Conservation (phyloP, 2,329 filamentous ascomycete genomes). For the Kalaharituber pfeilii region DNA sequence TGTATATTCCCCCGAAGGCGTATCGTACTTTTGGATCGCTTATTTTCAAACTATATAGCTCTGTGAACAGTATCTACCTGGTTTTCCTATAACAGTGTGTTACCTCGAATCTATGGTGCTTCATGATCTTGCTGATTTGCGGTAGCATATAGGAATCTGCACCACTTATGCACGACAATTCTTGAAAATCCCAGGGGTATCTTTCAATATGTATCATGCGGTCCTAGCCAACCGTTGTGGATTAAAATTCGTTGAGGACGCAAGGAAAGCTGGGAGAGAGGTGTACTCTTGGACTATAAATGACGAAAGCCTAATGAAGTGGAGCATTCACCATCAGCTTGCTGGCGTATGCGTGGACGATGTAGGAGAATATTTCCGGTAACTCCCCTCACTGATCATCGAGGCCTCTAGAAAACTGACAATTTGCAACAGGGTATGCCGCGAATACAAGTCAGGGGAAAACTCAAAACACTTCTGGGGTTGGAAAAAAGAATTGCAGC, state of each 20-base stretch:
- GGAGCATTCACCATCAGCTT: slow-evolving; percentile 33
- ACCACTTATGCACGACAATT: slow-evolving; percentile 50
- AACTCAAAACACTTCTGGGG: not conserved
- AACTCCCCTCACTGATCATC: not conserved
- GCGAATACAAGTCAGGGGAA: not conserved
- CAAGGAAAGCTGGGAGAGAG: slow-evolving; percentile 37
- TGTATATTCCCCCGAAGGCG: slow-evolving; percentile 6
- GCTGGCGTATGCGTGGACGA: not conserved
- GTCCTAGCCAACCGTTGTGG: slow-evolving; percentile 53
- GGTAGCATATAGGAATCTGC: slow-evolving; percentile 29
- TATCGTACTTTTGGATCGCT: not conserved
- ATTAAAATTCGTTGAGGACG: slow-evolving; percentile 45
- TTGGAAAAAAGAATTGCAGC: not conserved
- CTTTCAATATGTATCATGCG: slow-evolving; percentile 60
- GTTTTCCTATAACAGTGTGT: slow-evolving; percentile 21
- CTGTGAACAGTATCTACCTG: slow-evolving; percentile 20
- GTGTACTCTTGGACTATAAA: slow-evolving; percentile 83
- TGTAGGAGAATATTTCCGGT: not conserved
- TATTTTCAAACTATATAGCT: slow-evolving; percentile 8
- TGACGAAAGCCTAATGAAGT: slow-evolving; percentile 58
- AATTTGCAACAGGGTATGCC: not conserved
- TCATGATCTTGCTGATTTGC: not conserved
- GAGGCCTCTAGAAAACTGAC: not conserved
- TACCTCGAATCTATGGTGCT: not conserved
- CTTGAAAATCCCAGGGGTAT: slow-evolving; percentile 46